phyloP scores from a whole-genome alignment of 495 filamentous ascomycete genomes.

The Penicillium lagena region DNA sequence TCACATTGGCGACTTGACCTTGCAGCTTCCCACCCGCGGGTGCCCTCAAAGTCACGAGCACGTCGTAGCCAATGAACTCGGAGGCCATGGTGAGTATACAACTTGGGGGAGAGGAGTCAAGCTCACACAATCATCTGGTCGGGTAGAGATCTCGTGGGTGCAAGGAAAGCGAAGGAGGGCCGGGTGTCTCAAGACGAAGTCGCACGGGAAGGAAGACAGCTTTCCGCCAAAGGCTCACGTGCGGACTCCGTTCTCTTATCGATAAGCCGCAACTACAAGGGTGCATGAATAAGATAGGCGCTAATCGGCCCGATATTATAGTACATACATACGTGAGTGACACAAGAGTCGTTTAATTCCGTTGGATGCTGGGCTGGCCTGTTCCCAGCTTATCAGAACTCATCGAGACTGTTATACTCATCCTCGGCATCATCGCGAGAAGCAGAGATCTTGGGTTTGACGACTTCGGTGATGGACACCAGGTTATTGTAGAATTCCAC shows the following conservation, averaged over 20 bases:
- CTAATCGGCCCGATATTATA: too few relatives aligned
- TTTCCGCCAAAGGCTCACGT: neutral
- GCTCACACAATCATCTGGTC: too few relatives aligned
- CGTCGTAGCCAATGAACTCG: conserved; percentile 73
- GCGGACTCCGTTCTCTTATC: neutral
- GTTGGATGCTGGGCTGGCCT: too few relatives aligned
- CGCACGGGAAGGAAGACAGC: neutral
- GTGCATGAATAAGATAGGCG: neutral
- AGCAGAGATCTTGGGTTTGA: conserved; percentile 22
- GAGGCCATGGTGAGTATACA: conserved; percentile 44
- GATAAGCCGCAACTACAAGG: neutral
- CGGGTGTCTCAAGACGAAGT: too few relatives aligned
- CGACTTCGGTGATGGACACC: conserved; percentile 42
- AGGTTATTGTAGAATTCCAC: conserved; percentile 77
- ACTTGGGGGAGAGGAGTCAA: neutral
- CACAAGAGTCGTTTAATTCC: too few relatives aligned
- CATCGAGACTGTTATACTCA: neutral
- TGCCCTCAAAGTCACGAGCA: conserved; percentile 64
- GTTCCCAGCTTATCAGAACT: too few relatives aligned
- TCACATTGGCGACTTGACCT: conserved; percentile 68
- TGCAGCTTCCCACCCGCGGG: conserved; percentile 60
- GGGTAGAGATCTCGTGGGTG: too few relatives aligned
- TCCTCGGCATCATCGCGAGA: conserved; percentile 31
- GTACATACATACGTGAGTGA: too few relatives aligned
- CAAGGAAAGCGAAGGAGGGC: too few relatives aligned